These are phyloP conservation scores for Cyclotella kingstonii DNA, from an alignment of 108 stramenopile genomes.

Conservation along the genomic window DNA sequence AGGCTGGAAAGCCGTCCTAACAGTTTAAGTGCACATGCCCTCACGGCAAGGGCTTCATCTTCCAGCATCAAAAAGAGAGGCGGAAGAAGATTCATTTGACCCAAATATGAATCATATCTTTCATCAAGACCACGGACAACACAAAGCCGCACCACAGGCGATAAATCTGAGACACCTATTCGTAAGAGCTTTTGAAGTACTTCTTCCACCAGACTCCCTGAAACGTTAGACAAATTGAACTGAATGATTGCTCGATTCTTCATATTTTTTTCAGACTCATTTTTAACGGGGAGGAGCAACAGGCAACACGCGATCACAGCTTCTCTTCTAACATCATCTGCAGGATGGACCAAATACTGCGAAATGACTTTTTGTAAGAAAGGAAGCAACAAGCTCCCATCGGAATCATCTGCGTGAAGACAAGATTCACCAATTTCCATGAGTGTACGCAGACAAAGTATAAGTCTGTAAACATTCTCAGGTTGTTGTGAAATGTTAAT, in stretches of 20 bases:
- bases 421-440: slow-evolving; percentile 75
- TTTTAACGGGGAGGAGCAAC: slow-evolving; percentile 64
- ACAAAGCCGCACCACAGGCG: slow-evolving; percentile 78
- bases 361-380: slow-evolving; percentile 82
- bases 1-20: slow-evolving; percentile 80
- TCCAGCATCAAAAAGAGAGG: slow-evolving; percentile 82
- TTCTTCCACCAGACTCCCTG: slow-evolving; percentile 77
- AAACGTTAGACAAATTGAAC: slow-evolving; percentile 50
- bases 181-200: slow-evolving; percentile 73
- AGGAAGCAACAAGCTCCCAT: slow-evolving; percentile 76
- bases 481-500: slow-evolving; percentile 60
- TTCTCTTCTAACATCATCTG: slow-evolving; percentile 73
- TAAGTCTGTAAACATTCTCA: slow-evolving; percentile 56
- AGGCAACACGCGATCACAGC: slow-evolving; percentile 80
- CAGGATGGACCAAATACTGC: slow-evolving; percentile 72
- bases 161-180: slow-evolving; percentile 84
- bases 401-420: slow-evolving; percentile 54
- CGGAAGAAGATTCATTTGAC: slow-evolving; percentile 76
- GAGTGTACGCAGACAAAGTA: slow-evolving; percentile 84
- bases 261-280: slow-evolving; percentile 7
- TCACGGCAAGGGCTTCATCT: slow-evolving; percentile 84
- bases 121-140: slow-evolving; percentile 80
- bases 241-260: slow-evolving; percentile 12
- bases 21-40: slow-evolving; percentile 77
- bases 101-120: slow-evolving; percentile 86